phyloP scores from a whole-genome alignment of 139 green algal species.

The Chlamydomonas incerta region DNA sequence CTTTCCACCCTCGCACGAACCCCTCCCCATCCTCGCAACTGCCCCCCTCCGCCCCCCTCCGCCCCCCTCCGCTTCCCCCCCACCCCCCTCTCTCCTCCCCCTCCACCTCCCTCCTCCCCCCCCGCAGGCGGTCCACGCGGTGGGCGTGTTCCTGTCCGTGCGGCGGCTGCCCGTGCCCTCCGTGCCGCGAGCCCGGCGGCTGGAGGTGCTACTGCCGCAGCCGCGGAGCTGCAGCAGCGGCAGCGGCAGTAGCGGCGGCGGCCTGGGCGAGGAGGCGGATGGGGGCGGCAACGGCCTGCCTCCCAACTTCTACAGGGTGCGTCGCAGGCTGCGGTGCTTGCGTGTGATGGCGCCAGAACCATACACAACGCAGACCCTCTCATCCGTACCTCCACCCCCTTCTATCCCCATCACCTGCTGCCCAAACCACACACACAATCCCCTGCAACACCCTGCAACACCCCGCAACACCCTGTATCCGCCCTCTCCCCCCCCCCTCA shows the following conservation, averaged over 20 bases:
- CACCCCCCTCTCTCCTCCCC: not conserved
- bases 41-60: not conserved
- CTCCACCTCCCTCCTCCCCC: not conserved
- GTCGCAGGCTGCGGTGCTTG: too few relatives aligned
- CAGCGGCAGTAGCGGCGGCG: too few relatives aligned
- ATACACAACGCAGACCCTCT: too few relatives aligned
- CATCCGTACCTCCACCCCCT: too few relatives aligned
- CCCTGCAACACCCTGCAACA: too few relatives aligned
- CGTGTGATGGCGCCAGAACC: too few relatives aligned
- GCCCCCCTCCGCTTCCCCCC: not conserved
- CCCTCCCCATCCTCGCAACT: too few relatives aligned
- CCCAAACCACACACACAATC: too few relatives aligned
- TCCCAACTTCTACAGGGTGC: slow-evolving; percentile 55
- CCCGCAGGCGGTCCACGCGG: slow-evolving; percentile 24
- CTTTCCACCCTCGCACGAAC: too few relatives aligned
- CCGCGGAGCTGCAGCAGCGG: too few relatives aligned
- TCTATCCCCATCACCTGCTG: too few relatives aligned
- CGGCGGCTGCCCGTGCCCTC: slow-evolving; percentile 54
- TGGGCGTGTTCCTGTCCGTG: slow-evolving; percentile 55
- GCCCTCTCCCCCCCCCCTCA: not conserved
- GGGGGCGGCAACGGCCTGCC: not conserved
- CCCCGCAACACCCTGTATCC: too few relatives aligned
- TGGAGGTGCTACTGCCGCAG: slow-evolving; percentile 44
- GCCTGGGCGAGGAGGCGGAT: not conserved
- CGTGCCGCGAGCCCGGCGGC: slow-evolving; percentile 33